These are phyloP conservation scores for Sporisorium sorghi DNA, from an alignment of 1,284 basidiomycete genomes.

Conservation along the genomic window DNA sequence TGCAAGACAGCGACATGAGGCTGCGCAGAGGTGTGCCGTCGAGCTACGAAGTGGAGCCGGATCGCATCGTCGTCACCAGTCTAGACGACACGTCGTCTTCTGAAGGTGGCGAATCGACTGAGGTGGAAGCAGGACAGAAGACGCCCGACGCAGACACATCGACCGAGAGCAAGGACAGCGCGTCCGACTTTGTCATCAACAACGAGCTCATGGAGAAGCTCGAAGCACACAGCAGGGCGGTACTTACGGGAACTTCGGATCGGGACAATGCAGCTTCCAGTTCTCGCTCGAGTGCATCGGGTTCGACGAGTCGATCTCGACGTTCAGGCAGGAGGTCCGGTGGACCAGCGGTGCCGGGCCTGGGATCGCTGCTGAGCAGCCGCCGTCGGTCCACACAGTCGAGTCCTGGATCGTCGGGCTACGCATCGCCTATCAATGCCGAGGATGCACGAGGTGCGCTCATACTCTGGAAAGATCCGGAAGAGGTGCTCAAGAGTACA, in stretches of 20 bases:
- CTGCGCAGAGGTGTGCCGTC: conserved; percentile 26
- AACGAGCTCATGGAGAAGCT: conserved; percentile 60
- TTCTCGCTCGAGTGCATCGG: conserved; percentile 12
- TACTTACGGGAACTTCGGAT: conserved; percentile 48
- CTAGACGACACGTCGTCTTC: conserved; percentile 47
- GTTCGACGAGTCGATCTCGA: conserved; percentile 17
- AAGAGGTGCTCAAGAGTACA: conserved; percentile 38
- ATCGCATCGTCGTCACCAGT: conserved; percentile 50
- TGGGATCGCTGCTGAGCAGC: conserved; percentile 35
- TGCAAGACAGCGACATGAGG: conserved; percentile 43
- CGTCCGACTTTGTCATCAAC: conserved; percentile 49
- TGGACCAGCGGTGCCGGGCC: conserved; percentile 9
- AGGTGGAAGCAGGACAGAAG: conserved; percentile 14
- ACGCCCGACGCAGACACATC: conserved; percentile 36
- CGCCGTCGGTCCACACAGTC: conserved; percentile 39
- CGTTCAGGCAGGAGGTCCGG: conserved; percentile 36
- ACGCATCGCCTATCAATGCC: conserved; percentile 43
- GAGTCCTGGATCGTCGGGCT: conserved; percentile 43
- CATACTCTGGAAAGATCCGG: conserved; percentile 48
- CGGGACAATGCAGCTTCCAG: conserved; percentile 38
- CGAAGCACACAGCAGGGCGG: conserved; percentile 47
- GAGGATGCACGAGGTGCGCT: conserved; percentile 44
- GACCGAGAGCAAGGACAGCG: conserved; percentile 23
- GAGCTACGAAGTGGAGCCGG: conserved; percentile 49
- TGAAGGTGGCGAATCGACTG: conserved; percentile 24